Percentiles rank a stretch among this genome's conserved stretches.
Evolutionary conservation across 768 basidiomycete species (phyloP).

Genomic region (Hericium rajendrae): DNA sequence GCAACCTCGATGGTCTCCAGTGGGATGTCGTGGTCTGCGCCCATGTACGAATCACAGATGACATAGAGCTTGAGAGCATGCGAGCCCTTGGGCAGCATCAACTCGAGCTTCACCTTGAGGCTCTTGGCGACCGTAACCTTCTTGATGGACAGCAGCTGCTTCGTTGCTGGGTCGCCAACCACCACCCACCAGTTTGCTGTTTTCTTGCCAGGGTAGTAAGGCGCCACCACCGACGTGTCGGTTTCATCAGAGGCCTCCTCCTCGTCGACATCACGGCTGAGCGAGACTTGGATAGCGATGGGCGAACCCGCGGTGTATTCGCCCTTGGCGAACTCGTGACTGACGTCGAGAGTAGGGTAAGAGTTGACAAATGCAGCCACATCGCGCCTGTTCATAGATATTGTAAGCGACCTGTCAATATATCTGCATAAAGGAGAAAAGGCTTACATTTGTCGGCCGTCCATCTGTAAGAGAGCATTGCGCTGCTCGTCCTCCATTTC

Average conservation of each 20-base stretch:
- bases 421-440: neutral
- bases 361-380: conserved; percentile 95
- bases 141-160: conserved; percentile 79
- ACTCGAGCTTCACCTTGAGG: conserved; percentile 81
- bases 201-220: conserved; percentile 86
- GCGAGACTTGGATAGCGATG: conserved; percentile 67
- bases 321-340: conserved; percentile 76
- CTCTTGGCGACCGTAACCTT: conserved; percentile 71
- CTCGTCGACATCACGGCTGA: conserved; percentile 56
- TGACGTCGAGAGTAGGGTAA: conserved; percentile 92
- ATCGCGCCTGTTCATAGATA: conserved; percentile 53
- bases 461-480: conserved; percentile 75
- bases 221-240: conserved; percentile 84
- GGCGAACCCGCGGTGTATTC: conserved; percentile 82
- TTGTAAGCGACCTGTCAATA: conserved; percentile 11
- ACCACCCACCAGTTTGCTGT: conserved; percentile 98
- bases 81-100: conserved; percentile 76
- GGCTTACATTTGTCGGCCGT: conserved; percentile 74
- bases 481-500: conserved; percentile 94
- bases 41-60: conserved; percentile 87
- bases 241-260: conserved; percentile 49
- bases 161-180: conserved; percentile 72
- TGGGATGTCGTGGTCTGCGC: conserved; percentile 86
- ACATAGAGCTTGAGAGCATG: conserved; percentile 81
- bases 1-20: conserved; percentile 79